These are phyloP conservation scores for Cercospora sp. DNA, from an alignment of 2,329 filamentous ascomycete genomes.

Conservation along the genomic window DNA sequence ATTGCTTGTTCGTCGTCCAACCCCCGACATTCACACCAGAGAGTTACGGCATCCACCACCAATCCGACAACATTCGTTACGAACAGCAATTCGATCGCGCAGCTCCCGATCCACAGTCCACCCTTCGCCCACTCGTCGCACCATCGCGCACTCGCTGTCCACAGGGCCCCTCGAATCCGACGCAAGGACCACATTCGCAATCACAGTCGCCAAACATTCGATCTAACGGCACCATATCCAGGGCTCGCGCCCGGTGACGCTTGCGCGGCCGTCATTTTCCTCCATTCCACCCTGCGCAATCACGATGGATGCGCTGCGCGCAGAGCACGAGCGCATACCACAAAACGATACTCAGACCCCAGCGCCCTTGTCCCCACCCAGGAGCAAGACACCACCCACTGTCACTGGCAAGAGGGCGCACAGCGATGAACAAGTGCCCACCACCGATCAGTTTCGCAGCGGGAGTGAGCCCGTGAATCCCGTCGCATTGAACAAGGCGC, in stretches of 20 bases:
- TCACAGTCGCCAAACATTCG: slow-evolving; percentile 3
- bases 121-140: background rate
- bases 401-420: slow-evolving; percentile 50
- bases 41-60: background rate
- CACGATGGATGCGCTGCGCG: slow-evolving; percentile 22
- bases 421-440: slow-evolving; percentile 33
- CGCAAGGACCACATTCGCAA: slow-evolving; percentile 7
- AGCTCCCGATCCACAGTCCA: background rate
- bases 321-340: slow-evolving; percentile 7
- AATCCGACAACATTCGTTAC: background rate
- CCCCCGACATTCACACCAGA: background rate
- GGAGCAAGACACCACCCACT: slow-evolving; percentile 62
- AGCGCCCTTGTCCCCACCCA: slow-evolving; percentile 56
- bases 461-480: slow-evolving; percentile 60
- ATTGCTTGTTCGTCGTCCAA: background rate
- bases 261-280: background rate
- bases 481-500: slow-evolving; percentile 59
- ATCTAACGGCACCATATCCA: background rate
- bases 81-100: background rate
- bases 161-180: slow-evolving; percentile 4
- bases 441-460: slow-evolving; percentile 32
- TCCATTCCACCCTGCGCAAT: background rate
- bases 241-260: slow-evolving; percentile 9
- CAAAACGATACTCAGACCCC: slow-evolving; percentile 44
- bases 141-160: background rate